phyloP scores from a whole-genome alignment of 805 yeast species.

The Pichia gijzeniarum region DNA sequence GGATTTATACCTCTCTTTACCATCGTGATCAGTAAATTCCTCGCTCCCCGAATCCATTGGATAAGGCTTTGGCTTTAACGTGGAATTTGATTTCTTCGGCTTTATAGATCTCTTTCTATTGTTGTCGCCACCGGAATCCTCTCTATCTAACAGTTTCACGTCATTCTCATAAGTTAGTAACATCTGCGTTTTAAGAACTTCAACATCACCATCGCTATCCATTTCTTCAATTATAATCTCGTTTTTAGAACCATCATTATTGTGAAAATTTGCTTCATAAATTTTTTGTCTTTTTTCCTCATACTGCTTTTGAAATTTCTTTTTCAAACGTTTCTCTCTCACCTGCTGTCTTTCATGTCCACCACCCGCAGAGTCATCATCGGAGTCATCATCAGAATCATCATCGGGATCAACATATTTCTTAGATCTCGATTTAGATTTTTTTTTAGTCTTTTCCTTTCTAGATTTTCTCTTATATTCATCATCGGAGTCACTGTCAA shows the following conservation, averaged over 20 bases:
- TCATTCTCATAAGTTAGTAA: background rate
- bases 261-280: background rate
- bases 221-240: constrained; percentile 3
- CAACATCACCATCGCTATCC: background rate
- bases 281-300: background rate
- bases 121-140: too few species aligned
- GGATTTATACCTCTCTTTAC: background rate
- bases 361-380: constrained; percentile 1
- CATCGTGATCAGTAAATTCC: constrained; percentile 10
- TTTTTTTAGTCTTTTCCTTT: background rate
- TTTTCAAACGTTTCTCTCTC: background rate
- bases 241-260: background rate
- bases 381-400: background rate
- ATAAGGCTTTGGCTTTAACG: background rate
- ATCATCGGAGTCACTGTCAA: background rate
- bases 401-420: too few species aligned
- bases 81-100: too few species aligned
- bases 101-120: too few species aligned
- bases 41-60: constrained; percentile 5
- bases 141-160: too few species aligned
- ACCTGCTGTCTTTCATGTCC: background rate
- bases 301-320: background rate
- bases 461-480: background rate
- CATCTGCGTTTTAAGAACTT: background rate
- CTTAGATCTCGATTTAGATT: background rate